phyloP scores from a whole-genome alignment of 306 rosid species.

The Lathyrus oleraceus region DNA sequence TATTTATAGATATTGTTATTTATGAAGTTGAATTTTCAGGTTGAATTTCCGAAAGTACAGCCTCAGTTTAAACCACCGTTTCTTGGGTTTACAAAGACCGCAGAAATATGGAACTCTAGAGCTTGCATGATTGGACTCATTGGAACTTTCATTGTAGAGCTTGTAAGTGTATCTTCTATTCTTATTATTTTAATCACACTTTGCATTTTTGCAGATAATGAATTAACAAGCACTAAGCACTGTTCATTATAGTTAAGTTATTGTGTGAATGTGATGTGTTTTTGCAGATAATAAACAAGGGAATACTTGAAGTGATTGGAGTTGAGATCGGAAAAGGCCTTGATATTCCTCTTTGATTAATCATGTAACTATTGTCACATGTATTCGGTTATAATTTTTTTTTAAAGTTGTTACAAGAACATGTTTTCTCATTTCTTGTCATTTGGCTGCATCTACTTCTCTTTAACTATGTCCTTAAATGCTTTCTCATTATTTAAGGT shows the following conservation, averaged over 20 bases:
- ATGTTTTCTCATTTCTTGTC: too few relatives aligned
- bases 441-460: too few relatives aligned
- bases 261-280: neutral
- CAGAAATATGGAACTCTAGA: constrained; percentile 94
- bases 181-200: neutral
- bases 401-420: neutral
- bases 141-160: constrained; percentile 75
- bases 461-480: too few relatives aligned
- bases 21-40: constrained; percentile 43
- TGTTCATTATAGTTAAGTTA: neutral
- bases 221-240: neutral
- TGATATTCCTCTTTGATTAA: constrained; percentile 71
- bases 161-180: constrained; percentile 50
- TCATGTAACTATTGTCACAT: constrained; percentile 1
- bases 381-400: neutral
- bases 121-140: constrained; percentile 94
- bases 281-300: constrained; percentile 79
- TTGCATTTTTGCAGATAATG: neutral
- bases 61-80: constrained; percentile 74
- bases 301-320: constrained; percentile 85
- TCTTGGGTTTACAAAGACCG: constrained; percentile 85
- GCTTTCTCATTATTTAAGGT: too few relatives aligned
- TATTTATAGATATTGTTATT: neutral
- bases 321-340: constrained; percentile 93
- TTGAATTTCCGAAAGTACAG: constrained; percentile 75